Conservation (phyloP, 768 basidiomycete genomes). For the Boletellus emodensis region DNA sequence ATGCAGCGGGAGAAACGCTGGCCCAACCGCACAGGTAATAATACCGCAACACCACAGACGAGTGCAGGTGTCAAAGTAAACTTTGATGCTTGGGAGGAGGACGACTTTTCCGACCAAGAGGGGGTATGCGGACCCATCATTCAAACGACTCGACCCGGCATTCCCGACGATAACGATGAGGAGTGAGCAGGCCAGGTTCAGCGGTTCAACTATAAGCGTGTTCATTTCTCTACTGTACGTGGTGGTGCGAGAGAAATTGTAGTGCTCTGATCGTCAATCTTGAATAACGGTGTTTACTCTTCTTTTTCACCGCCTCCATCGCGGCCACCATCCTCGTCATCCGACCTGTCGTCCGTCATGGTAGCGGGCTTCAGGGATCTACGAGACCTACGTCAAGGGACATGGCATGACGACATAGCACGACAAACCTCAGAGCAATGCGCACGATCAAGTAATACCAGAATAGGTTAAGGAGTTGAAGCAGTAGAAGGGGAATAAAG, state of each 20-base stretch:
- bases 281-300: conserved; percentile 18
- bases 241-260: conserved; percentile 1
- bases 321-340: conserved; percentile 61
- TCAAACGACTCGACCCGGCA: conserved; percentile 8
- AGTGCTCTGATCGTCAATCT: conserved; percentile 1
- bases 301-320: conserved; percentile 28
- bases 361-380: conserved; percentile 51
- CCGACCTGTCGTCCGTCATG: conserved; percentile 74
- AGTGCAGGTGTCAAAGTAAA: conserved; percentile 45
- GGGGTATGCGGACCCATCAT: conserved; percentile 31
- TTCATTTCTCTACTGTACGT: conserved; percentile 4
- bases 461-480: conserved; percentile 86
- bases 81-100: conserved; percentile 58
- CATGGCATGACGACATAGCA: not conserved
- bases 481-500: conserved; percentile 64
- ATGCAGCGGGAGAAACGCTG: conserved; percentile 74
- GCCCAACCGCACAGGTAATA: conserved; percentile 54
- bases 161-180: conserved; percentile 1
- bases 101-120: conserved; percentile 46
- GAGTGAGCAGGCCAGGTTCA: not conserved
- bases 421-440: conserved; percentile 64
- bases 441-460: conserved; percentile 88
- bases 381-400: conserved; percentile 6
- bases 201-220: not conserved
- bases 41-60: conserved; percentile 18